Base-by-base conservation (phyloP, 1,284 basidiomycete species). In the Somion occarium region DNA sequence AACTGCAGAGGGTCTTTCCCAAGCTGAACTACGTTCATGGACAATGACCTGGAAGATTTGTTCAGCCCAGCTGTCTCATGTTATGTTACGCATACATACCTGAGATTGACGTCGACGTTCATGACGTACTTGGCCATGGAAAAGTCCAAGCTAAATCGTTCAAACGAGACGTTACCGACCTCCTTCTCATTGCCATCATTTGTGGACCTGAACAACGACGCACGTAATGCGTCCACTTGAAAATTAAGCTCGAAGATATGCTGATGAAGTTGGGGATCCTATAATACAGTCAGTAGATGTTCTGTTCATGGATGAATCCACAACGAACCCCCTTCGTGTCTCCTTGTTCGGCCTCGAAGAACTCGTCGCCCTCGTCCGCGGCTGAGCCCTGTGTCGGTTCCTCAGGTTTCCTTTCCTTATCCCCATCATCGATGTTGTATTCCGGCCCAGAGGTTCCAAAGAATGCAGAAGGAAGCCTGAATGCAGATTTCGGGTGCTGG, bases 241-340 rank as follows among this genome's bases (percentile, higher is more conserved):
- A 99, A 98, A 46, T 88, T 76, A 56, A 99, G 76, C 69, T 98
- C 91, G 59, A 99, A 93, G 1, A 81, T 79, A 61, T 89, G 88
- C 64, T 98, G 97, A 58, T 82, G 85, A 38, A 90, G 66, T 55
- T 85, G 83, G 5, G 72, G 73, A 50, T 69, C 71, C 79, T 82
- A 54, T 5, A 44, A n/a, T 12, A 12, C 12, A 23, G 44, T 43
- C 19, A 43, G 41, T 11, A 20, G n/a, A n/a, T 37, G 34, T 37
- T 11, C 34, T n/a, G 11, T 37, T 37, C 23, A 11, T 37, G 13
- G 46, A 44, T 23, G 27, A 18, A 30, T n/a, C n/a, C 30, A 54
- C 44, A 30, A 64, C 78, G 61, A 63, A 88, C 88, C 61, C 82
- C 76, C 5, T 74, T 70, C 23, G 74, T 56, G 25, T 49, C 73